Base-by-base conservation (phyloP, 441 rosid genomes). In the Rhodomyrtus psidioides region DNA sequence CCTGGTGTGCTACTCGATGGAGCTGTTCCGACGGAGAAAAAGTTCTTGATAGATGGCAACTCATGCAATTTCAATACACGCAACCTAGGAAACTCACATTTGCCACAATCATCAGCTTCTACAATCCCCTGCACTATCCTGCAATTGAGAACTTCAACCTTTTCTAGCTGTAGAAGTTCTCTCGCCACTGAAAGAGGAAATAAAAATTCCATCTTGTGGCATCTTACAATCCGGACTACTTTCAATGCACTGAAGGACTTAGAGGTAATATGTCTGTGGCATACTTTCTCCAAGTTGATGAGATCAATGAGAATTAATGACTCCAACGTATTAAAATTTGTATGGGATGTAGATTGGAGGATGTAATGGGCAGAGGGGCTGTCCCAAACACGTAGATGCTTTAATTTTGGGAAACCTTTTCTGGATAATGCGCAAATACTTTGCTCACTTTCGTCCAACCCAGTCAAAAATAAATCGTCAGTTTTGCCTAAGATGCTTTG, bases 21-120 rank as follows among this genome's bases (percentile, higher is more conserved):
- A 30, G 14, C 0, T 2, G 7, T 7, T 4, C 0, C 0, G 0
- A 0, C 0, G 0, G 1, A 9, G 13, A 17, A 17, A 62, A 62
- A 62, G 0, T 30, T 62, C 14, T 30, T 17, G 44, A 17, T 30
- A 62, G 9, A 1, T 62, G 26, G 75, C 6, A 30, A 30, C 14
- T 17, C 0, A 0, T 0, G 4, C 75, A 62, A 62, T 2, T 17
- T 0, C 75, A 62, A 2, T 17, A 1, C 4, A 4, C 2, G 75
- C 44, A 62, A 62, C 6, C 16, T 62, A 0, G 1, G 14, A 24
- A 62, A 62, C 1, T 30, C 46, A 1, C 9, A 5, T 30, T 4
- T 62, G 75, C 14, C 7, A 62, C 14, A 2, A 17, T 30, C 75
- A 62, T 62, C 26, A 30, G 0, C 75, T 4, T 30, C 75, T 17